phyloP scores from a whole-genome alignment of 1,284 basidiomycete species.

The Pseudomicrostroma phylloplanum region DNA sequence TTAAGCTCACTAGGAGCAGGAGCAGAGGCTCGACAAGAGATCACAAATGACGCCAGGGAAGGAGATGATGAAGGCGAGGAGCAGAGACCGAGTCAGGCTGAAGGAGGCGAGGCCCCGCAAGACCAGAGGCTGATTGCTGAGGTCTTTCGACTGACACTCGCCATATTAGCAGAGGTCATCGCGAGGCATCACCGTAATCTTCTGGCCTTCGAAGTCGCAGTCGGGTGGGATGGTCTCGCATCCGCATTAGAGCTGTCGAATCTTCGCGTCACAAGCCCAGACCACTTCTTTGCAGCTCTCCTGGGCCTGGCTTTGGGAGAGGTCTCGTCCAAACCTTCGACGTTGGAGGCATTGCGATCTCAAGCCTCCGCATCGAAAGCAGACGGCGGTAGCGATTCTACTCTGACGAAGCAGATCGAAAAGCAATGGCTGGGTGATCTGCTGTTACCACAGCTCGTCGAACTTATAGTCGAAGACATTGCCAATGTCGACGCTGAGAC shows the following conservation, averaged over 20 bases:
- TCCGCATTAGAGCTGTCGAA: constrained; percentile 20
- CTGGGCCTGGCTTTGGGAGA: constrained; percentile 35
- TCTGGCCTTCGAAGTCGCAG: constrained; percentile 24
- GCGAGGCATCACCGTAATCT: constrained; percentile 28
- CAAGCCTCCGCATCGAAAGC: constrained; percentile 13
- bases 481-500: background rate
- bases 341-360: background rate
- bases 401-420: no score
- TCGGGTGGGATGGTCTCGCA: constrained; percentile 34
- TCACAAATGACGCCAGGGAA: background rate
- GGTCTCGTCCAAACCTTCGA: constrained; percentile 15
- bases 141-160: constrained; percentile 33
- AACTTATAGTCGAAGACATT: background rate
- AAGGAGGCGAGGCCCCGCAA: background rate
- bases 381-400: background rate
- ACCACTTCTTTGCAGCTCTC: constrained; percentile 26
- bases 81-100: no score
- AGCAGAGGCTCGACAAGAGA: background rate
- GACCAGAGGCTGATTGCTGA: constrained; percentile 19
- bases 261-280: constrained; percentile 13
- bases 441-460: no score
- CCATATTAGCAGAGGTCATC: constrained; percentile 34
- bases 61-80: constrained; percentile 9
- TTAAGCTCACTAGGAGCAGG: constrained; percentile 25
- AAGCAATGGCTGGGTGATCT: no score